These are phyloP conservation scores for Globisporangium cystogenes DNA, from an alignment of 352 stramenopile genomes.

Conservation along the genomic window DNA sequence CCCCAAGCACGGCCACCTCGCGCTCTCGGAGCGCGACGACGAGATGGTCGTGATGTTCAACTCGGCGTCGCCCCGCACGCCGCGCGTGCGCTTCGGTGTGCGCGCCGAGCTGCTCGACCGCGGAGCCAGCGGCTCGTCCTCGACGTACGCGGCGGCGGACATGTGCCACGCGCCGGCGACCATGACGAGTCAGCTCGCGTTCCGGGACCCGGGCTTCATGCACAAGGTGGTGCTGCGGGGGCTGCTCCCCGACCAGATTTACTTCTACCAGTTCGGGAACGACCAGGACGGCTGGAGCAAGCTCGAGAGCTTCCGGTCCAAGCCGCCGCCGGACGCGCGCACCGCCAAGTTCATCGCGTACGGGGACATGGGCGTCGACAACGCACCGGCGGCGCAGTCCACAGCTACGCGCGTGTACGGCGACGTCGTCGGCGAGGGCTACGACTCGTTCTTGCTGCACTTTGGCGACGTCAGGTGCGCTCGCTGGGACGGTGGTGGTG, in stretches of 20 bases:
- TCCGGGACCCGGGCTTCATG: slow-evolving; percentile 75
- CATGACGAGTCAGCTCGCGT: slow-evolving; percentile 51
- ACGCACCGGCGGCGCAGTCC: slow-evolving; percentile 39
- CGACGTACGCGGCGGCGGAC: slow-evolving; percentile 62
- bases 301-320: slow-evolving; percentile 27
- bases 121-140: slow-evolving; percentile 28
- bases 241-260: slow-evolving; percentile 31
- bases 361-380: slow-evolving; percentile 72
- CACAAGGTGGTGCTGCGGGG: slow-evolving; percentile 65
- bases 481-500: neutral
- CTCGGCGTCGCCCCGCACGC: slow-evolving; percentile 42
- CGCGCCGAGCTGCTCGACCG: slow-evolving; percentile 17
- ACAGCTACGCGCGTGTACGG: slow-evolving; percentile 50
- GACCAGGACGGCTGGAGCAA: slow-evolving; percentile 49
- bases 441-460: slow-evolving; percentile 69
- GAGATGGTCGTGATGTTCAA: slow-evolving; percentile 76
- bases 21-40: slow-evolving; percentile 25
- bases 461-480: slow-evolving; percentile 70
- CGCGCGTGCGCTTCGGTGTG: slow-evolving; percentile 35
- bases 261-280: slow-evolving; percentile 83
- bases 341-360: slow-evolving; percentile 75
- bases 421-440: slow-evolving; percentile 46
- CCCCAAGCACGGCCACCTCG: slow-evolving; percentile 71
- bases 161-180: slow-evolving; percentile 66
- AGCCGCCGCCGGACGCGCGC: neutral